Conservation (phyloP, 805 yeast genomes). For the Priceomyces castillae region DNA sequence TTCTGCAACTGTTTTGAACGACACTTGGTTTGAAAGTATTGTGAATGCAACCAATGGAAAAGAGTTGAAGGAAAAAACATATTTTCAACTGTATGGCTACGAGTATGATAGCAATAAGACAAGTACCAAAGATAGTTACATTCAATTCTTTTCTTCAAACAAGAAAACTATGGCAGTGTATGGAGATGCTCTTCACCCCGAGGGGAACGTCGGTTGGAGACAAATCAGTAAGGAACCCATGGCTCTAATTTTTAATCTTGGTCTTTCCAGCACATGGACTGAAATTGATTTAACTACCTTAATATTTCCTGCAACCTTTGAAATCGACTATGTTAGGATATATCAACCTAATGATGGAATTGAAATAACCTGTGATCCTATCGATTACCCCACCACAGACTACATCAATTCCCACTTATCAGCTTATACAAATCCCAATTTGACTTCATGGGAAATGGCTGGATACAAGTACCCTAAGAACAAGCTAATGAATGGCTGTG, state of each 20-base stretch:
- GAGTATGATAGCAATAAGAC: slow-evolving; percentile 1
- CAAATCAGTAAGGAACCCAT: slow-evolving; percentile 85
- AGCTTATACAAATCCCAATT: slow-evolving; percentile 68
- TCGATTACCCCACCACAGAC: slow-evolving; percentile 76
- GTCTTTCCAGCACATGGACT: slow-evolving; percentile 90
- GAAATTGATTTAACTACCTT: slow-evolving; percentile 86
- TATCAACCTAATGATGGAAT: slow-evolving; percentile 73
- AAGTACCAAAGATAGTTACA: slow-evolving; percentile 53
- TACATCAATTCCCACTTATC: slow-evolving; percentile 69
- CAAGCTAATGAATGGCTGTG: slow-evolving; percentile 24
- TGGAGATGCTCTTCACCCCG: slow-evolving; percentile 77
- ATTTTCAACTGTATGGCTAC: slow-evolving; percentile 71
- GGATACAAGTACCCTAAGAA: slow-evolving; percentile 55
- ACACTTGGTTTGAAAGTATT: slow-evolving; percentile 76
- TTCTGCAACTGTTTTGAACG: slow-evolving; percentile 73
- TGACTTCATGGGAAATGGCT: slow-evolving; percentile 71
- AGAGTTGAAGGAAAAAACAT: slow-evolving; percentile 4
- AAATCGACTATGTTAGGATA: slow-evolving; percentile 80
- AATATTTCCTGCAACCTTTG: slow-evolving; percentile 73
- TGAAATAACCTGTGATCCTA: slow-evolving; percentile 81
- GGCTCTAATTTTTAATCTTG: slow-evolving; percentile 84
- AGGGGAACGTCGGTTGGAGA: slow-evolving; percentile 88
- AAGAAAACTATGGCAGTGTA: slow-evolving; percentile 71
- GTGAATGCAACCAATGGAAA: slow-evolving; percentile 31
- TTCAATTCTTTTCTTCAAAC: slow-evolving; percentile 84